Evolutionary conservation across 108 stramenopile species (phyloP).

Genomic region (Craspedostauros australis): DNA sequence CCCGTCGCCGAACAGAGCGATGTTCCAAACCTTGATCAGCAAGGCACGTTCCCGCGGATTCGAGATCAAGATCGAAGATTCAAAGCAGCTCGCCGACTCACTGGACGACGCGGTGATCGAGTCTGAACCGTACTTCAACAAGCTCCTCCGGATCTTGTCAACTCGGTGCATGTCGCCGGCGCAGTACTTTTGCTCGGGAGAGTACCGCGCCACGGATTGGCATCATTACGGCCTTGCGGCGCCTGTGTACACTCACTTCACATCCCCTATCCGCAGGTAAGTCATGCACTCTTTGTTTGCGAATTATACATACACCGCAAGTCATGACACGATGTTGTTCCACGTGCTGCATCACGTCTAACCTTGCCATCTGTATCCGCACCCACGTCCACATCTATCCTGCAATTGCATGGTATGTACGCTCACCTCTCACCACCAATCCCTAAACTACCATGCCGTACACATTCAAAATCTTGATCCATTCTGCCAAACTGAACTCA

Average conservation of each 20-base stretch:
- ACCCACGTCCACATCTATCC: too few species aligned
- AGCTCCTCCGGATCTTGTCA: constrained; percentile 92
- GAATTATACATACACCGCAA: background rate
- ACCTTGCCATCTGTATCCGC: too few species aligned
- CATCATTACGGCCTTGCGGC: constrained; percentile 98
- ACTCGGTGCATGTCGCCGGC: constrained; percentile 97
- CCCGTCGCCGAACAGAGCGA: constrained; percentile 89
- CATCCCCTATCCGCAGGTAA: constrained; percentile 92
- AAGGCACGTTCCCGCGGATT: constrained; percentile 80
- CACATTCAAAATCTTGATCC: too few species aligned
- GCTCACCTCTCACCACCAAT: constrained; percentile 13
- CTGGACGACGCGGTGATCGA: constrained; percentile 81
- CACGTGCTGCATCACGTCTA: too few species aligned
- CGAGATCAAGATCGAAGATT: constrained; percentile 85
- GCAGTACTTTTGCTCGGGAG: constrained; percentile 97
- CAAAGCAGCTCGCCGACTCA: constrained; percentile 90
- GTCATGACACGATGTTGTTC: too few species aligned
- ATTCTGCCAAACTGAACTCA: too few species aligned
- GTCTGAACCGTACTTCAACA: constrained; percentile 91
- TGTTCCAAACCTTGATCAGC: constrained; percentile 90
- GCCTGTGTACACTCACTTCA: constrained; percentile 99
- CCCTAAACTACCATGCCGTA: too few species aligned
- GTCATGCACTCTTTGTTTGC: background rate
- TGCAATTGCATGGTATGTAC: background rate
- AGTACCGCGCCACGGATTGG: constrained; percentile 83